phyloP scores from a whole-genome alignment of 257 asterid genomes.

The Mitragyna speciosa region DNA sequence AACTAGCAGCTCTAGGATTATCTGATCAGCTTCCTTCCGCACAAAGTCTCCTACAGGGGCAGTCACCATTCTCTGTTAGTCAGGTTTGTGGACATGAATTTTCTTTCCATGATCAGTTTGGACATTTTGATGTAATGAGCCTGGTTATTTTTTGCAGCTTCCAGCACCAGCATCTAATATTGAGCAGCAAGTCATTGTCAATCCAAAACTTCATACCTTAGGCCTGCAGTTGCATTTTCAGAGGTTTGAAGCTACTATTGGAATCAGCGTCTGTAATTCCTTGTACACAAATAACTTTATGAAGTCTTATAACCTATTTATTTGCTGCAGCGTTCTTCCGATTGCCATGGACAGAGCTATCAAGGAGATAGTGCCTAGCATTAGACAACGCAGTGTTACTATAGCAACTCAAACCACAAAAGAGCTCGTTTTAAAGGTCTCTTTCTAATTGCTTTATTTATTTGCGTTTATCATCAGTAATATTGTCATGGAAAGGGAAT shows the following conservation, averaged over 20 bases:
- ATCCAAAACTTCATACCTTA: slow-evolving; percentile 63
- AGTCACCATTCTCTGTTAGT: slow-evolving; percentile 61
- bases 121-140: slow-evolving; percentile 6
- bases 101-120: slow-evolving; percentile 8
- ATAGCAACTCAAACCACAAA: slow-evolving; percentile 96
- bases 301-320: slow-evolving; percentile 12
- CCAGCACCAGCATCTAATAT: slow-evolving; percentile 71
- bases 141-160: slow-evolving; percentile 48
- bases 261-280: neutral
- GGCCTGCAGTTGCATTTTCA: slow-evolving; percentile 84
- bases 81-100: slow-evolving; percentile 50
- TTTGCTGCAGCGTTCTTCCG: slow-evolving; percentile 76
- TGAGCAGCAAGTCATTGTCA: slow-evolving; percentile 87
- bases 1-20: slow-evolving; percentile 66
- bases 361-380: slow-evolving; percentile 81
- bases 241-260: slow-evolving; percentile 50
- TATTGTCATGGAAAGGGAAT: neutral
- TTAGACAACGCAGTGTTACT: slow-evolving; percentile 93
- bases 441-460: neutral
- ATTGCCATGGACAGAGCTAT: slow-evolving; percentile 92
- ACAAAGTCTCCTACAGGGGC: slow-evolving; percentile 68
- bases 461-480: neutral
- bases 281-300: neutral
- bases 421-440: slow-evolving; percentile 94
- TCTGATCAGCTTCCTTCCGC: slow-evolving; percentile 85